phyloP scores from a whole-genome alignment of 108 stramenopile genomes.

The Cyclostephanos tholiformis region DNA sequence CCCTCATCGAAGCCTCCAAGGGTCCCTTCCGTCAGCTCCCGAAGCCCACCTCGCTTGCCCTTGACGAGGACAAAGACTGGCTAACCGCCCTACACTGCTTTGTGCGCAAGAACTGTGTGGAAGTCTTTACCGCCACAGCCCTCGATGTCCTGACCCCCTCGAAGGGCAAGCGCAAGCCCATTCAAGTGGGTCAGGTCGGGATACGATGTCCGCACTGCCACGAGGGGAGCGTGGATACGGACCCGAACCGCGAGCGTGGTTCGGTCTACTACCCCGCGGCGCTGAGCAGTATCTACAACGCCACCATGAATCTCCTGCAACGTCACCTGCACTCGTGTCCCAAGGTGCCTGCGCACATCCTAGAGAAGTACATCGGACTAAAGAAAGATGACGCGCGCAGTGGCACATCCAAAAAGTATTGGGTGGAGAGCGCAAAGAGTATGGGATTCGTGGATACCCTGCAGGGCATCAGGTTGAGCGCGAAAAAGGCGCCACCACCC shows the following conservation, averaged over 20 bases:
- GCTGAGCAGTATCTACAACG: constrained; percentile 39
- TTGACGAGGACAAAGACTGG: constrained; percentile 76
- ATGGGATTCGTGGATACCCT: constrained; percentile 79
- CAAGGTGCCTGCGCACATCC: constrained; percentile 57
- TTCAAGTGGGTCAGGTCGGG: constrained; percentile 81
- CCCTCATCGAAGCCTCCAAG: constrained; percentile 40
- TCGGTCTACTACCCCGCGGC: constrained; percentile 74
- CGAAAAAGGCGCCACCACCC: constrained; percentile 11
- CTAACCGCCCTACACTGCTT: constrained; percentile 86
- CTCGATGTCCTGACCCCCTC: constrained; percentile 68
- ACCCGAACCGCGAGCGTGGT: constrained; percentile 61
- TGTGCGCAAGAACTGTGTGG: constrained; percentile 74
- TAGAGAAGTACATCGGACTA: constrained; percentile 65
- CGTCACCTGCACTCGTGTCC: constrained; percentile 76
- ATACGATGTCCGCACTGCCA: constrained; percentile 85
- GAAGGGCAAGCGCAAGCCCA: constrained; percentile 81
- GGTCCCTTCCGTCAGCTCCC: constrained; percentile 66
- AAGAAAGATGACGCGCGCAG: constrained; percentile 79
- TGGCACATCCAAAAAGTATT: constrained; percentile 83
- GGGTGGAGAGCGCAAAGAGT: constrained; percentile 72
- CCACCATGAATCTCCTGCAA: constrained; percentile 54
- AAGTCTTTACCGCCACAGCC: constrained; percentile 73
- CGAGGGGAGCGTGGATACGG: constrained; percentile 15
- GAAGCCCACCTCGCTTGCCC: constrained; percentile 59
- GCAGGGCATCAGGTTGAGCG: constrained; percentile 63